Conservation (phyloP, 2,329 filamentous ascomycete genomes). For the Colletotrichum sansevieriae region DNA sequence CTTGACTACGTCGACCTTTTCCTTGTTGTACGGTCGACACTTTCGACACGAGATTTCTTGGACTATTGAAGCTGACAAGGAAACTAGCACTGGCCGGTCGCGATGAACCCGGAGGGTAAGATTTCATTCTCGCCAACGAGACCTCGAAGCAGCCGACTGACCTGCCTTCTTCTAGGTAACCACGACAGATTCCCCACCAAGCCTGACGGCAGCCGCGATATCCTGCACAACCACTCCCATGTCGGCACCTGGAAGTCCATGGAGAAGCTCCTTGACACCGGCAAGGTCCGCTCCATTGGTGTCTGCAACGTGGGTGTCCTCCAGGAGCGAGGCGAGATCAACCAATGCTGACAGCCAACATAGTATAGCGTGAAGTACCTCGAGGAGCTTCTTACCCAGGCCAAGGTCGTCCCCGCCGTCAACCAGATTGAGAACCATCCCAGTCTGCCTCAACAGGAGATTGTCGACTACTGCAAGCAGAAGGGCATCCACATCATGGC, state of each 20-base stretch:
- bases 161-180: constrained; percentile 61
- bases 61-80: constrained; percentile 14
- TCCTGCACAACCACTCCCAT: constrained; percentile 77
- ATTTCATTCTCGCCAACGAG: background rate
- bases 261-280: constrained; percentile 73
- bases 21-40: constrained; percentile 66
- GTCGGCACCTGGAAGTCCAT: constrained; percentile 83
- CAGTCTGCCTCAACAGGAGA: constrained; percentile 77
- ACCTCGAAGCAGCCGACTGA: constrained; percentile 1
- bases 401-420: constrained; percentile 71
- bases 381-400: constrained; percentile 64
- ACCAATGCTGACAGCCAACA: background rate
- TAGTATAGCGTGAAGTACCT: constrained; percentile 69
- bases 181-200: constrained; percentile 81
- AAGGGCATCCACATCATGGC: constrained; percentile 80
- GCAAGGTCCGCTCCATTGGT: constrained; percentile 68
- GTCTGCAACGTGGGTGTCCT: constrained; percentile 64
- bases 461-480: constrained; percentile 75
- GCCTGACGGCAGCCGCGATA: constrained; percentile 79
- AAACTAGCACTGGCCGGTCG: constrained; percentile 80
- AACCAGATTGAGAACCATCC: constrained; percentile 84
- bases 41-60: background rate
- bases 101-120: constrained; percentile 81
- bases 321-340: background rate
- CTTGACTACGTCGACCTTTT: constrained; percentile 86